Conservation (phyloP, 1,284 basidiomycete species). For the Boletellus deceptivus region DNA sequence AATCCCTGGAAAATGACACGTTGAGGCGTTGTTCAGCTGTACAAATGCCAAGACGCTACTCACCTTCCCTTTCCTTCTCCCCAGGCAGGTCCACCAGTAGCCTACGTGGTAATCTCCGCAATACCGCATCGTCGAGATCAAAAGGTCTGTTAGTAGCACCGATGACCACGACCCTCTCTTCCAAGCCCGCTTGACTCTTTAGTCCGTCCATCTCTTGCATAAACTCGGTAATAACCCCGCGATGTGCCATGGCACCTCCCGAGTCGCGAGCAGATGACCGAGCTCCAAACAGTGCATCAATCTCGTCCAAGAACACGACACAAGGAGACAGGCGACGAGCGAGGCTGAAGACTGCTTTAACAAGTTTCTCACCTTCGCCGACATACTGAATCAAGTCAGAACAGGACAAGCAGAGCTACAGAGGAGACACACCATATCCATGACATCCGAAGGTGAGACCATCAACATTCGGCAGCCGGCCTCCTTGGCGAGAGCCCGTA, state of each 20-base stretch:
- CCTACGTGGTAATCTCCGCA: conserved; percentile 80
- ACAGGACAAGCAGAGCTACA: background rate
- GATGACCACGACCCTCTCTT: conserved; percentile 87
- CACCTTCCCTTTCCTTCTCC: conserved; percentile 77
- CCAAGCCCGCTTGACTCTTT: conserved; percentile 60
- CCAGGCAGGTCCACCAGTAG: conserved; percentile 85
- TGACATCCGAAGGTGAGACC: conserved; percentile 80
- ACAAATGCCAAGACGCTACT: conserved; percentile 19
- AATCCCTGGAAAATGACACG: conserved; percentile 56
- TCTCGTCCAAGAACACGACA: conserved; percentile 95
- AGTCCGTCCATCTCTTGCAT: conserved; percentile 99
- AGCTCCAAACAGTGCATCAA: conserved; percentile 91
- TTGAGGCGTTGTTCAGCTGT: conserved; percentile 2
- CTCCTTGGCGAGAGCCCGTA: conserved; percentile 89
- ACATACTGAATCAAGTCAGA: conserved; percentile 64
- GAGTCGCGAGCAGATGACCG: conserved; percentile 79
- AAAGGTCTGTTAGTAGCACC: conserved; percentile 93
- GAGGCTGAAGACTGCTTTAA: conserved; percentile 87
- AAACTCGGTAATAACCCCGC: conserved; percentile 87
- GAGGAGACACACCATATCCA: conserved; percentile 71
- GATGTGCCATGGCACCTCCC: conserved; percentile 80
- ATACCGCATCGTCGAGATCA: conserved; percentile 82
- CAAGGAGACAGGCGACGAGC: conserved; percentile 88
- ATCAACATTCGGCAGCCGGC: conserved; percentile 88
- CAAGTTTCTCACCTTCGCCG: conserved; percentile 93